A percentile compares a stretch with the other conserved stretches of the same genome.
phyloP scores from a whole-genome alignment of 2,329 filamentous ascomycete genomes.

The Curvularia hawaiiensis region DNA sequence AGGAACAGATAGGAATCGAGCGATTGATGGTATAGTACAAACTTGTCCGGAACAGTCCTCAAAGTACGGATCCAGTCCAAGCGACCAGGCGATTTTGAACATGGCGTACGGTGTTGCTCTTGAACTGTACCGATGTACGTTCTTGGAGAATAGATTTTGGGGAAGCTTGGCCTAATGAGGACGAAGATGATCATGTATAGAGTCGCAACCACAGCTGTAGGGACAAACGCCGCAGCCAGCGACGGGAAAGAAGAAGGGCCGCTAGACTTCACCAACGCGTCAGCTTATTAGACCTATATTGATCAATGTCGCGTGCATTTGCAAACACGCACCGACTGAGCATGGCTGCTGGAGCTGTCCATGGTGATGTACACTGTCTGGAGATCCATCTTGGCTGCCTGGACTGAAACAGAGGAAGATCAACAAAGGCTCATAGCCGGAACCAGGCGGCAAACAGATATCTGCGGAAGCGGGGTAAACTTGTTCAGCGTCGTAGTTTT shows the following conservation, averaged over 20 bases:
- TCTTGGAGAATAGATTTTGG: constrained; percentile 52
- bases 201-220: constrained; percentile 37
- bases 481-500: constrained; percentile 1
- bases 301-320: neutral
- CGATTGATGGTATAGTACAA: constrained; percentile 86
- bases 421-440: constrained; percentile 10
- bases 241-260: constrained; percentile 41
- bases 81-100: constrained; percentile 31
- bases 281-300: constrained; percentile 14
- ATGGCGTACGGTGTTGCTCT: constrained; percentile 50
- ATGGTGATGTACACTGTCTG: constrained; percentile 22
- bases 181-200: constrained; percentile 46
- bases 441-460: neutral
- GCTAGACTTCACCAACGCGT: constrained; percentile 25
- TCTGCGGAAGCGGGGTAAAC: neutral
- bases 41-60: constrained; percentile 68
- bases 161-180: constrained; percentile 50
- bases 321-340: constrained; percentile 24
- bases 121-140: constrained; percentile 53
- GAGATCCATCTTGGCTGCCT: constrained; percentile 22
- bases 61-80: constrained; percentile 55
- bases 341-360: constrained; percentile 19
- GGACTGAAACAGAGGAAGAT: neutral
- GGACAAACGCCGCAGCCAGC: constrained; percentile 44
- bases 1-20: constrained; percentile 92